These are phyloP conservation scores for Climacium dendroides DNA, from an alignment of 225 moss, liverwort and hornwort species.

Conservation along the genomic window DNA sequence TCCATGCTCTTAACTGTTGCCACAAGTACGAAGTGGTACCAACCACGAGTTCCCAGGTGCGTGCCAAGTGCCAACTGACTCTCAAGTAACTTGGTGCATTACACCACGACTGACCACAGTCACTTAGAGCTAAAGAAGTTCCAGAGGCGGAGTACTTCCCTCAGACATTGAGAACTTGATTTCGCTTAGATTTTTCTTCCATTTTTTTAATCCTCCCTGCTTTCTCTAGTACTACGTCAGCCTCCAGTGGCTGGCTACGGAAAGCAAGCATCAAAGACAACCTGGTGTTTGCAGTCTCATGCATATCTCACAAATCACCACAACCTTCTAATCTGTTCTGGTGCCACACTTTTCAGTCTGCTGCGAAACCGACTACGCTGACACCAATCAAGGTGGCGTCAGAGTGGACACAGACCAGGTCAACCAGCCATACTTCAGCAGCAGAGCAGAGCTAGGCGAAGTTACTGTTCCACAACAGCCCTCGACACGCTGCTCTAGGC, in stretches of 20 bases:
- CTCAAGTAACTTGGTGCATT: background rate
- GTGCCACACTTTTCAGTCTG: slow-evolving; percentile 9
- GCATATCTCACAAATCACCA: background rate
- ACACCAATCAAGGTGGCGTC: slow-evolving; percentile 13
- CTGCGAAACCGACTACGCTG: slow-evolving; percentile 21
- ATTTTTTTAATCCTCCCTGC: background rate
- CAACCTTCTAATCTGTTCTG: background rate
- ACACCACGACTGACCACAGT: background rate
- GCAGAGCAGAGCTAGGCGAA: background rate
- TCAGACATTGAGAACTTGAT: background rate
- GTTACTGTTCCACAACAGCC: background rate
- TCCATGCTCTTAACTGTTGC: background rate
- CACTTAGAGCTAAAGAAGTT: background rate
- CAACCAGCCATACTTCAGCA: slow-evolving; percentile 1
- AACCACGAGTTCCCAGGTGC: background rate
- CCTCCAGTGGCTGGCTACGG: background rate
- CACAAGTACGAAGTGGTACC: background rate
- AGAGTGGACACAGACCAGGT: slow-evolving; percentile 6
- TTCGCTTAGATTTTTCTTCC: background rate
- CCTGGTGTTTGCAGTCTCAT: background rate
- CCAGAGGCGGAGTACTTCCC: background rate
- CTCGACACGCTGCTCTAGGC: background rate
- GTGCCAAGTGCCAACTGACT: background rate
- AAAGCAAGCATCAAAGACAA: background rate
- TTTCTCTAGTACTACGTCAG: background rate